Evolutionary conservation across 208 protist species (phyloP).

Genomic region (Acanthamoeba sp.): DNA sequence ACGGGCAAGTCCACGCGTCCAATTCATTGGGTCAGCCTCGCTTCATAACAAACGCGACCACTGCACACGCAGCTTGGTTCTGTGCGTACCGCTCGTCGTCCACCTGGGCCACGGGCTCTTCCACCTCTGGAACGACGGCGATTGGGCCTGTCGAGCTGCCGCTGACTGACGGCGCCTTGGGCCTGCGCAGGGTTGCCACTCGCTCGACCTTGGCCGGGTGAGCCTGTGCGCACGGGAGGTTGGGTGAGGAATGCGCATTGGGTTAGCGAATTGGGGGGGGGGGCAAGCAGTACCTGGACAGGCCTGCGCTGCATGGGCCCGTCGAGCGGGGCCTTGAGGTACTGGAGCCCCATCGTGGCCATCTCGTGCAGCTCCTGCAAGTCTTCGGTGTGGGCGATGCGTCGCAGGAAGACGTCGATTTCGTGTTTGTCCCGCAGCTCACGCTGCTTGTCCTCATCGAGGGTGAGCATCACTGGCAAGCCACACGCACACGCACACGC

Average conservation of each 20-base stretch:
- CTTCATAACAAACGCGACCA: not conserved
- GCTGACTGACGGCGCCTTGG: not conserved
- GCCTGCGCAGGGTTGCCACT: not conserved
- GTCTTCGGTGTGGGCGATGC: not conserved
- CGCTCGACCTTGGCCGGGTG: not conserved
- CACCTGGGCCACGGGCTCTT: not conserved
- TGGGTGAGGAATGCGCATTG: too few species aligned
- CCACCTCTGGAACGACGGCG: not conserved
- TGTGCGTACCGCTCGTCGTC: not conserved
- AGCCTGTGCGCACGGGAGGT: not conserved
- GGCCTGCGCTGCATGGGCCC: not conserved
- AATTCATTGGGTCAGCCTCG: not conserved
- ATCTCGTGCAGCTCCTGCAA: not conserved
- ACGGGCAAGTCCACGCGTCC: too few species aligned
- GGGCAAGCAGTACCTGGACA: not conserved
- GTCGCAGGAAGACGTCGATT: not conserved
- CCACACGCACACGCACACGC: too few species aligned
- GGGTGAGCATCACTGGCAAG: slow-evolving; percentile 6
- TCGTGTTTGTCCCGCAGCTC: not conserved
- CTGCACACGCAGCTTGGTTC: too few species aligned
- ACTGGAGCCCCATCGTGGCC: not conserved
- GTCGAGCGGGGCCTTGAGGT: not conserved
- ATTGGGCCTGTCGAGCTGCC: not conserved
- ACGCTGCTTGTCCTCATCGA: not conserved
- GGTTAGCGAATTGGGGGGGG: too few species aligned